phyloP scores from a whole-genome alignment of 176 grass and related monocot species.

The Rhynchospora pubera region DNA sequence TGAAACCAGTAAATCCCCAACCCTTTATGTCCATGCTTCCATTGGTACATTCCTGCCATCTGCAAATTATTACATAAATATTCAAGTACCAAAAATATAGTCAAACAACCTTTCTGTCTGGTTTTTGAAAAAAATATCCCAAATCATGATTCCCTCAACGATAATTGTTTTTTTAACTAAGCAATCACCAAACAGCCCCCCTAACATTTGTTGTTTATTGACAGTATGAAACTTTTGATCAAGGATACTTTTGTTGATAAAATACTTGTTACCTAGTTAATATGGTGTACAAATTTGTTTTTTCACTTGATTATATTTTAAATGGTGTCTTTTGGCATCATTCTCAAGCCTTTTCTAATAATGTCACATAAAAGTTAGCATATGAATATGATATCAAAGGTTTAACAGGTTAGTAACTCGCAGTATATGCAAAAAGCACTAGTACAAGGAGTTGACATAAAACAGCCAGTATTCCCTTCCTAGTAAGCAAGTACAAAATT shows the following conservation, averaged over 20 bases:
- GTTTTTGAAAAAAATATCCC: background rate
- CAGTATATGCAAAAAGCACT: background rate
- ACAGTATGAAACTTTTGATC: background rate
- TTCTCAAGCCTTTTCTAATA: background rate
- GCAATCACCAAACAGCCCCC: background rate
- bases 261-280: background rate
- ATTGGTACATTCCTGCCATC: conserved; percentile 81
- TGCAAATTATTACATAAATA: conserved; percentile 27
- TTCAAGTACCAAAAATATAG: background rate
- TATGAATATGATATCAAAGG: background rate
- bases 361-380: background rate
- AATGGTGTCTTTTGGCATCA: background rate
- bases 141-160: background rate
- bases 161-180: background rate
- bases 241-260: background rate
- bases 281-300: background rate
- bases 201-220: background rate
- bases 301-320: background rate
- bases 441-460: background rate
- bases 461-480: background rate
- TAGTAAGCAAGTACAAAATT: background rate
- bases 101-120: background rate
- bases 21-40: conserved; percentile 93
- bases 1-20: conserved; percentile 95
- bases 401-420: background rate